Evolutionary conservation across 2,329 filamentous ascomycete genomes (phyloP).

Genomic region (Clathrospora elynae): DNA sequence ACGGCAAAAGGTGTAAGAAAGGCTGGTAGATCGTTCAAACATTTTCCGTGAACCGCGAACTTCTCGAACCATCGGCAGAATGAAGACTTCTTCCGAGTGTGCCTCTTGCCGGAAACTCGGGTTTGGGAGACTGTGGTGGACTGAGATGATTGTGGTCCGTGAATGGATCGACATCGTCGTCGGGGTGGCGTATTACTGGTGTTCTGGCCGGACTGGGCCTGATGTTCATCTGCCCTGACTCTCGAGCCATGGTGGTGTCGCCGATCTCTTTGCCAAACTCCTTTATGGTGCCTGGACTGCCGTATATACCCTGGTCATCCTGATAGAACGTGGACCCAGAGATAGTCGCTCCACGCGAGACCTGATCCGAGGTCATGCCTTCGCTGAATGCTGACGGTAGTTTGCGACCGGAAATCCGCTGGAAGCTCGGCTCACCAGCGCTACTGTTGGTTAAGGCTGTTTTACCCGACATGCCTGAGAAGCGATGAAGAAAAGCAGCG

Average conservation of each 20-base stretch:
- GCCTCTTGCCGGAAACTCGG: slow-evolving; percentile 30
- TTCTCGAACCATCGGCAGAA: slow-evolving; percentile 53
- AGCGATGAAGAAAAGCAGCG: slow-evolving; percentile 46
- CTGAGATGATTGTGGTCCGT: slow-evolving; percentile 37
- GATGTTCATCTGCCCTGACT: slow-evolving; percentile 32
- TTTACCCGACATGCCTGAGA: slow-evolving; percentile 47
- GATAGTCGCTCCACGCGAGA: slow-evolving; percentile 38
- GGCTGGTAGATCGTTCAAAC: slow-evolving; percentile 38
- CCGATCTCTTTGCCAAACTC: slow-evolving; percentile 39
- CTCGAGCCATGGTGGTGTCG: slow-evolving; percentile 25
- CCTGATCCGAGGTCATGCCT: slow-evolving; percentile 52
- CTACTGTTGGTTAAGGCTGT: slow-evolving; percentile 46
- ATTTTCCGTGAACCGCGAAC: slow-evolving; percentile 56
- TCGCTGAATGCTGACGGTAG: slow-evolving; percentile 56
- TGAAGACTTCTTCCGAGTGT: slow-evolving; percentile 52
- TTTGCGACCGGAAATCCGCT: slow-evolving; percentile 55
- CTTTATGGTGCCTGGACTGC: slow-evolving; percentile 32
- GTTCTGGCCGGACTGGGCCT: slow-evolving; percentile 67
- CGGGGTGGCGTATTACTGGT: slow-evolving; percentile 60
- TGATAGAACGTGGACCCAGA: slow-evolving; percentile 52
- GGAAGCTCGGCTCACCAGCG: slow-evolving; percentile 52
- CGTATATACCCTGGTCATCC: slow-evolving; percentile 52
- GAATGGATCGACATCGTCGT: slow-evolving; percentile 36
- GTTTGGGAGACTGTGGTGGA: slow-evolving; percentile 49
- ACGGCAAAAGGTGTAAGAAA: slow-evolving; percentile 30